Conservation (phyloP, 208 protist species). For the Polymyxa betae region DNA sequence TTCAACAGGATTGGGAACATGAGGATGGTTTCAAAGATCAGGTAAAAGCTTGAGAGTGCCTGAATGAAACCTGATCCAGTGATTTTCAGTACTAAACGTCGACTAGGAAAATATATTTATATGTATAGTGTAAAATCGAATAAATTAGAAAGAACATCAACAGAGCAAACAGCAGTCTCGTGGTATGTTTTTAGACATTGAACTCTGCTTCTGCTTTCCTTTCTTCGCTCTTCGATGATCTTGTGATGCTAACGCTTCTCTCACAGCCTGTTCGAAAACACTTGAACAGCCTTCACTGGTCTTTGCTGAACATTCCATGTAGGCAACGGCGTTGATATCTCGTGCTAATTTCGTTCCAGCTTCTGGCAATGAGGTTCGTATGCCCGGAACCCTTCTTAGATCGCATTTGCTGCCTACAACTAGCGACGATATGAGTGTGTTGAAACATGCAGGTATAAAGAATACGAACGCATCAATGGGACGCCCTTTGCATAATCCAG, state of each 20-base stretch:
- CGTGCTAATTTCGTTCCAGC: constrained; percentile 57
- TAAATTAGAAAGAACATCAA: not conserved
- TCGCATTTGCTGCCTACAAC: not conserved
- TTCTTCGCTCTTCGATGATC: not conserved
- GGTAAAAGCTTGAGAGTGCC: not conserved
- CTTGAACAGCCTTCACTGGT: constrained; percentile 62
- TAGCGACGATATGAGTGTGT: not conserved
- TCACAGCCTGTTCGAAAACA: constrained; percentile 60
- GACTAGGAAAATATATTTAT: not conserved
- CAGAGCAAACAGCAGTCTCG: not conserved
- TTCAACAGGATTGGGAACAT: not conserved
- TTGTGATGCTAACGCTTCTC: constrained; percentile 6
- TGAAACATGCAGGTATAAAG: not conserved
- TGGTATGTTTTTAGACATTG: not conserved
- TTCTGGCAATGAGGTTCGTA: not conserved
- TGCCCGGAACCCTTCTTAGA: not conserved
- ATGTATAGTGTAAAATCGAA: not conserved
- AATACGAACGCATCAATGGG: constrained; percentile 61
- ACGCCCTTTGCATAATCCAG: constrained; percentile 65
- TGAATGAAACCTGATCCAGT: too few relatives aligned
- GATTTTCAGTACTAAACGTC: too few relatives aligned
- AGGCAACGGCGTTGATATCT: constrained; percentile 65
- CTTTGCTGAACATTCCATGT: constrained; percentile 71
- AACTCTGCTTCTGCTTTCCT: too few relatives aligned
- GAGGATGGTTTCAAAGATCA: not conserved